Base-by-base conservation (phyloP, 2,329 filamentous ascomycete species). In the Talaromyces funiculosus region DNA sequence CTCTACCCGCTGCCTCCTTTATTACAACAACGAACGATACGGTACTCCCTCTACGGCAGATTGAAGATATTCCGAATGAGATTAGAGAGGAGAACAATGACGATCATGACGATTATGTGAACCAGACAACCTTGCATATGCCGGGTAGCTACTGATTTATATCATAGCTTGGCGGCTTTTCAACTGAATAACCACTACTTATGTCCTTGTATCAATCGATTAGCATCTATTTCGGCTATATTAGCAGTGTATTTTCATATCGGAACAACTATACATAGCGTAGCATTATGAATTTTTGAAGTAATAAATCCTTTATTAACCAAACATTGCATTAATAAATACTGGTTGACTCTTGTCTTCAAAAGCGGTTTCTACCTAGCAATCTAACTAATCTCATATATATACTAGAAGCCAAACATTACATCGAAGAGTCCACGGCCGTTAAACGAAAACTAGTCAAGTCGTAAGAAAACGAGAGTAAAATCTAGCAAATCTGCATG, bases 401-500 rank as follows among this genome's bases (percentile, higher is more conserved):
- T 51, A 35, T 51, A 51, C 26, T 18, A 10, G 47, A 33, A 51
- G 18, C n/a, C 47, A 20, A 29, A 22, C n/a, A 35, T 51, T 2
- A 51, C n/a, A n/a, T n/a, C n/a, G n/a, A n/a, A n/a, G n/a, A n/a
- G n/a, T n/a, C n/a, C n/a, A n/a, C n/a, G n/a, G n/a, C n/a, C n/a
- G n/a, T n/a, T n/a, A n/a, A n/a, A n/a, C n/a, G n/a, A n/a, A n/a
- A n/a, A n/a, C n/a, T n/a, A n/a, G n/a, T 20, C 29, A 33, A 33
- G 31, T 33, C 31, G 31, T 33, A 33, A 29, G 29, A 24, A 45
- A 45, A 45, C 5, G 16, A 6, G 12, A 45, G 20, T 3, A 14
- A 3, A 45, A 26, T n/a, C 43, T 22, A 59, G 18, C 57, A 59
- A 45, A 59, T 59, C 22, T 53, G 45, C 57, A n/a, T 12, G 4